A percentile compares a stretch with the other conserved stretches of the same genome.
Evolutionary conservation across 192 early-diverging fungal genomes (phyloP).

Genomic region (Gaertneriomyces semiglobifer): DNA sequence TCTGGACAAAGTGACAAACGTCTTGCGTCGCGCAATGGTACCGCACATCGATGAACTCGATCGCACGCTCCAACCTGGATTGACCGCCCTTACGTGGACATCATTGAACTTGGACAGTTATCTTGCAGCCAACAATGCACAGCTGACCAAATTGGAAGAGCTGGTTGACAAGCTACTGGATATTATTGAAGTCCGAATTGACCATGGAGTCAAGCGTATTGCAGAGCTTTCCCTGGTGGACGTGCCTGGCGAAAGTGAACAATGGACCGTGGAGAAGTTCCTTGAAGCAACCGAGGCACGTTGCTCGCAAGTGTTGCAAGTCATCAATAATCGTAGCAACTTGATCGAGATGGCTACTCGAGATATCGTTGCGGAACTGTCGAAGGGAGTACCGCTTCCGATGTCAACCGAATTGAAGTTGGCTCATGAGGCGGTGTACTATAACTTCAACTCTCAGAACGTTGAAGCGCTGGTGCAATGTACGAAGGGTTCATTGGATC

Average conservation of each 20-base stretch:
- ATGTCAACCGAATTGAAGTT: constrained; percentile 46
- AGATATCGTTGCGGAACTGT: constrained; percentile 55
- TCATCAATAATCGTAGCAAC: constrained; percentile 57
- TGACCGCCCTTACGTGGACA: constrained; percentile 62
- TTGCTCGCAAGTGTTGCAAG: constrained; percentile 42
- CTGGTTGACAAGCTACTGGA: constrained; percentile 59
- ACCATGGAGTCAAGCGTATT: constrained; percentile 49
- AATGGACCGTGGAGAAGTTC: constrained; percentile 62
- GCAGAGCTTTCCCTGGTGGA: constrained; percentile 57
- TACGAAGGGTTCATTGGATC: constrained; percentile 61
- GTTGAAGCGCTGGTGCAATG: constrained; percentile 60
- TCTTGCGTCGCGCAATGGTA: constrained; percentile 48
- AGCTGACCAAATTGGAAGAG: constrained; percentile 53
- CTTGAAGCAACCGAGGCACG: constrained; percentile 55
- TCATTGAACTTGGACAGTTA: constrained; percentile 58
- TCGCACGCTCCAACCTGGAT: constrained; percentile 53
- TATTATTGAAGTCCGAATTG: constrained; percentile 57
- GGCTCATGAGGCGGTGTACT: constrained; percentile 62
- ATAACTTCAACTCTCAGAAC: constrained; percentile 60
- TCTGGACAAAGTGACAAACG: constrained; percentile 47
- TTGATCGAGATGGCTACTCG: constrained; percentile 56
- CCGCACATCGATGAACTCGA: constrained; percentile 64
- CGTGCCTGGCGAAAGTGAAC: constrained; percentile 52
- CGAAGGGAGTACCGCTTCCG: constrained; percentile 42
- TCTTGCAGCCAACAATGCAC: constrained; percentile 45